phyloP scores from a whole-genome alignment of 2,329 filamentous ascomycete genomes.

The Fusarium begoniae region DNA sequence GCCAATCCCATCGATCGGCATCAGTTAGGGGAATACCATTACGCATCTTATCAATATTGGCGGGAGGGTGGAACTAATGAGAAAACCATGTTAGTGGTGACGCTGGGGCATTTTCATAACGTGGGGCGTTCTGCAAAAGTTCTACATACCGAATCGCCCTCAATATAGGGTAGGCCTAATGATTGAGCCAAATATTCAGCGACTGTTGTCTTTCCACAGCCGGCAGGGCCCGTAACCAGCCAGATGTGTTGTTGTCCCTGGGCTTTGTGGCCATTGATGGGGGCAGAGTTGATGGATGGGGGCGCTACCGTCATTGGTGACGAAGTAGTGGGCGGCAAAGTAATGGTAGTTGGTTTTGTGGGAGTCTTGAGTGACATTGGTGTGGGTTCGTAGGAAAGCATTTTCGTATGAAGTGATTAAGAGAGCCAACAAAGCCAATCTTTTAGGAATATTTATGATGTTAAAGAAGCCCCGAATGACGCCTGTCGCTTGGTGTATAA shows the following conservation, averaged over 20 bases:
- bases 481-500: conserved; percentile 23
- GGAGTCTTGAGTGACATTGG: conserved; percentile 56
- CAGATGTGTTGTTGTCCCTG: conserved; percentile 73
- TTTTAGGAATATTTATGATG: conserved; percentile 1
- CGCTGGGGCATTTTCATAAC: background rate
- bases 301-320: conserved; percentile 35
- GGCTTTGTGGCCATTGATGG: conserved; percentile 44
- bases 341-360: conserved; percentile 42
- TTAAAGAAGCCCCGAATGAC: conserved; percentile 2
- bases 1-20: conserved; percentile 97
- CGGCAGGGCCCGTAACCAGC: conserved; percentile 82
- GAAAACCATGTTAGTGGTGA: conserved; percentile 38
- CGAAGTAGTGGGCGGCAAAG: conserved; percentile 34
- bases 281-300: conserved; percentile 43
- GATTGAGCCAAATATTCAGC: conserved; percentile 70
- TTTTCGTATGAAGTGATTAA: conserved; percentile 40
- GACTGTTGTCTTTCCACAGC: conserved; percentile 82
- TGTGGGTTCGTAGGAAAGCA: conserved; percentile 62
- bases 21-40: conserved; percentile 86
- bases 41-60: conserved; percentile 93
- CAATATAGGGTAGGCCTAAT: conserved; percentile 75
- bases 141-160: conserved; percentile 76
- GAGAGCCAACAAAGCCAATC: background rate
- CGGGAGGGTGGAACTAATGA: conserved; percentile 73
- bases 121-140: conserved; percentile 10